Base-by-base conservation (phyloP, 164 flowering plant species). In the Kalanchoe fedtschenkoi region DNA sequence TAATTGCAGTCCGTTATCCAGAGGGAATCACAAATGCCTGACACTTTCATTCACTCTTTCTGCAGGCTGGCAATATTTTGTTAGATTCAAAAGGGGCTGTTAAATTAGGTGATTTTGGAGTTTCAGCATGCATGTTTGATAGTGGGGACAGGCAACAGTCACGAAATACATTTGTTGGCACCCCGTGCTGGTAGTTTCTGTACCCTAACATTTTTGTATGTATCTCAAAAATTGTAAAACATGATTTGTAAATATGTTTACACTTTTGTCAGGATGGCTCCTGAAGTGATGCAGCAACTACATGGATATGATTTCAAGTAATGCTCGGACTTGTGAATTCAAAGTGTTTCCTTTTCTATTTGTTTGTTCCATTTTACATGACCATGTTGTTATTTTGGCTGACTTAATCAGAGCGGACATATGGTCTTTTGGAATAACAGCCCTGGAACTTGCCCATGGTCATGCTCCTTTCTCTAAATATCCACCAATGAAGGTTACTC, bases 391-490 rank as follows among this genome's bases (percentile, higher is more conserved):
- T 15, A 29, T 28, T 66, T 14, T 34, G 9, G 11, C 29, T 55
- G 2, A 43, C 66, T 41, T 74, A 21, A 76, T 73, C 88, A 93
- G 99, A 71, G 99, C 99, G 65, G 99, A 93, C 65, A 91, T 93
- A 16, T 93, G 97, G 99, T 93, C 99, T 34, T 83, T 93, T 73
- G 99, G 99, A 62, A 90, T 93, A 72, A 93, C 99, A 32, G 97
- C 99, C 3, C 84, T 93, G 51, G 99, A 93, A 77, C 95, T 93
- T 72, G 99, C 99, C 72, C 99, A 88, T 78, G 99, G 99, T 39
- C 99, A 88, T 77, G 96, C 99, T 42, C 99, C 99, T 43, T 95
- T 91, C 73, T 95, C 99, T 41, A 95, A 91, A 71, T 93, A 90
- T 75, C 99, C 99, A n/a, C 99, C 99, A 15, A 88, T 90, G 96